A percentile compares a stretch with the other conserved stretches of the same genome.
Conservation (phyloP, 2,329 filamentous ascomycete genomes). For the Botrytis cinerea region DNA sequence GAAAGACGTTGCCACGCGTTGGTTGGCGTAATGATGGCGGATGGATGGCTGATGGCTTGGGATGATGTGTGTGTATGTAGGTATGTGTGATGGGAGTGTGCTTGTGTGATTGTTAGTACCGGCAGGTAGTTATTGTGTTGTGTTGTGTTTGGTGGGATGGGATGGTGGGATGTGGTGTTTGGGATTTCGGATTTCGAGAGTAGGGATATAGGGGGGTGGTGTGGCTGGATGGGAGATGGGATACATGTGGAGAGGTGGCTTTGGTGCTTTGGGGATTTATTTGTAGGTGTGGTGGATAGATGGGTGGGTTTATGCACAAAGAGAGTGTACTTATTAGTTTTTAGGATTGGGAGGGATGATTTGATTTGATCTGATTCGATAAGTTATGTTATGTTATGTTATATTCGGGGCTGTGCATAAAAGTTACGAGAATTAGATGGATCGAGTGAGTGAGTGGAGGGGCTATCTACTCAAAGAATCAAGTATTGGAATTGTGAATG, state of each 20-base stretch:
- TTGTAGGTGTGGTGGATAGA: too few species aligned
- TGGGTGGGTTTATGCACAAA: too few species aligned
- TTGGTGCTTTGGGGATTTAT: background rate
- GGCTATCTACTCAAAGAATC: too few species aligned
- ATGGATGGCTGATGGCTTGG: background rate
- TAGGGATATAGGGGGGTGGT: too few species aligned
- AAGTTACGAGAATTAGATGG: background rate
- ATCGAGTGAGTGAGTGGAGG: too few species aligned
- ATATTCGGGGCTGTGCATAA: background rate
- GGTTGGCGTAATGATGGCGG: background rate
- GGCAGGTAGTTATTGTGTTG: too few species aligned
- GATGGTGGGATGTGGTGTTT: too few species aligned
- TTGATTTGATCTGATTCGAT: background rate
- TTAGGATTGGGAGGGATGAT: background rate
- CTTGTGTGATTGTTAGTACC: background rate
- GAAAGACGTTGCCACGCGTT: slow-evolving; percentile 1
- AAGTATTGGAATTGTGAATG: too few species aligned
- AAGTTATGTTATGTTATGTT: background rate
- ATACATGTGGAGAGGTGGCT: background rate
- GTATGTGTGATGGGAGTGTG: background rate
- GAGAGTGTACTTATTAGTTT: background rate
- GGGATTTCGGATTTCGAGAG: too few species aligned
- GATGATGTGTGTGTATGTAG: background rate
- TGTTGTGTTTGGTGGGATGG: too few species aligned
- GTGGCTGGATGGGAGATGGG: too few species aligned